A percentile compares a stretch with the other conserved stretches of the same genome.
phyloP scores from a whole-genome alignment of 2,329 filamentous ascomycete species.

The Curvularia eragrostidis region DNA sequence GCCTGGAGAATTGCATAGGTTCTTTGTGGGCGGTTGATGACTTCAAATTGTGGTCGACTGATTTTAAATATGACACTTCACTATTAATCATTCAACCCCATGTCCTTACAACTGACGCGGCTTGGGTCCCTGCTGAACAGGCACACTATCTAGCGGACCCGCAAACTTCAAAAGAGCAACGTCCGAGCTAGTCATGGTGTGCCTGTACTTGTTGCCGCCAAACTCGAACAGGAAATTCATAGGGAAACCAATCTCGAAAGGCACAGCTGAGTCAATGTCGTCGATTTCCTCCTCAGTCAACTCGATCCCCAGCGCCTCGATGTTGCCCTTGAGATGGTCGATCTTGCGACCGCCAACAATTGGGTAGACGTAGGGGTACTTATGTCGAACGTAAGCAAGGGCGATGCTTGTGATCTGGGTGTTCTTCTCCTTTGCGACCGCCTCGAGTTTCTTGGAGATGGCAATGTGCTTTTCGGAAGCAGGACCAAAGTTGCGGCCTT shows the following conservation, averaged over 20 bases:
- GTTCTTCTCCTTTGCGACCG: constrained; percentile 64
- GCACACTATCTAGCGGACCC: constrained; percentile 38
- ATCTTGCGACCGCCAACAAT: constrained; percentile 76
- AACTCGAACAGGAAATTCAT: constrained; percentile 52
- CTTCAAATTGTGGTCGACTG: not conserved
- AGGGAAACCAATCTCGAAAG: constrained; percentile 65
- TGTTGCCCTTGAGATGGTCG: constrained; percentile 71
- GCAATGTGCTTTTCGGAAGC: constrained; percentile 59
- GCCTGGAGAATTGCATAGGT: not conserved
- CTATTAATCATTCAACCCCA: constrained; percentile 12
- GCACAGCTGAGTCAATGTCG: constrained; percentile 59
- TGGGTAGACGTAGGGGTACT: constrained; percentile 75
- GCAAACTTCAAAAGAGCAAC: constrained; percentile 37
- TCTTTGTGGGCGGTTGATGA: not conserved
- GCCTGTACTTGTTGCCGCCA: constrained; percentile 35
- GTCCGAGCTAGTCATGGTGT: constrained; percentile 38
- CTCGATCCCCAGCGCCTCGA: constrained; percentile 60
- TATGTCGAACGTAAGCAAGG: constrained; percentile 75
- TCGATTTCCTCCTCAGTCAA: constrained; percentile 61
- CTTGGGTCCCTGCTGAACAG: constrained; percentile 33
- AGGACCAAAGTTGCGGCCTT: constrained; percentile 44
- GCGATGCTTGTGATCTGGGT: constrained; percentile 66
- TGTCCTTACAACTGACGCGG: constrained; percentile 34
- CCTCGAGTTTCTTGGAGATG: constrained; percentile 64
- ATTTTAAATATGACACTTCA: not conserved